Percentiles rank a stretch among this genome's conserved stretches.
phyloP scores from a whole-genome alignment of 805 yeast genomes.

The Yarrowia yakushimensis region DNA sequence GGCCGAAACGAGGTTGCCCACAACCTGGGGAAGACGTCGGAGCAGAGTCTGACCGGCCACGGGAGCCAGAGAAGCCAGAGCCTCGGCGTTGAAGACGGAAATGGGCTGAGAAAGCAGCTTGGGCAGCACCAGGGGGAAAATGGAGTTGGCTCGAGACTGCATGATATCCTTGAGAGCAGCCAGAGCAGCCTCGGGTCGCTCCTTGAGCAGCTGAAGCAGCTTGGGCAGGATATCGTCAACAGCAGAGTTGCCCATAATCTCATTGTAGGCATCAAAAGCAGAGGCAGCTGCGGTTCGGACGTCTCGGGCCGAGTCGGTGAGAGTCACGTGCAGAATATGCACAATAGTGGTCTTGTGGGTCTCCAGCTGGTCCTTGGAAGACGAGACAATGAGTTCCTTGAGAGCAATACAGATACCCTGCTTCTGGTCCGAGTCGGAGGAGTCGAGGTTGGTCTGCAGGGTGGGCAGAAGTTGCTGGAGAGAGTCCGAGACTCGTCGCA shows the following conservation, averaged over 20 bases:
- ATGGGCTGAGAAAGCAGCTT: conserved; percentile 78
- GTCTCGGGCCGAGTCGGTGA: conserved; percentile 65
- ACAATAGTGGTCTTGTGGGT: conserved; percentile 69
- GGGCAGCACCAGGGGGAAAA: conserved; percentile 91
- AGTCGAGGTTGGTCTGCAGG: conserved; percentile 54
- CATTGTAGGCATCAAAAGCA: conserved; percentile 85
- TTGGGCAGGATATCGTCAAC: conserved; percentile 87
- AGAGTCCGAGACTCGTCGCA: conserved; percentile 84
- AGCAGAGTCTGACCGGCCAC: conserved; percentile 84
- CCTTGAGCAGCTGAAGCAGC: conserved; percentile 65
- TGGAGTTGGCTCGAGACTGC: conserved; percentile 83
- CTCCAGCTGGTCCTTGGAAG: conserved; percentile 53
- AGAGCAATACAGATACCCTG: conserved; percentile 97
- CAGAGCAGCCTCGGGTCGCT: conserved; percentile 62
- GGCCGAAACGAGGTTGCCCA: conserved; percentile 68
- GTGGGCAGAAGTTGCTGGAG: conserved; percentile 82
- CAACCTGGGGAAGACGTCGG: conserved; percentile 66
- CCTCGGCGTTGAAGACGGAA: conserved; percentile 78
- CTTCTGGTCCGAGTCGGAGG: conserved; percentile 73
- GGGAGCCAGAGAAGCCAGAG: conserved; percentile 79
- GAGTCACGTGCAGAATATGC: conserved; percentile 68
- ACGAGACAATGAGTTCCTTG: conserved; percentile 75
- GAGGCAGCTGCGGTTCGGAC: conserved; percentile 91
- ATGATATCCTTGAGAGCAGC: conserved; percentile 87
- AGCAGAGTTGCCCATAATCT: conserved; percentile 74